A percentile compares a stretch with the other conserved stretches of the same genome.
Evolutionary conservation across 2,329 filamentous ascomycete species (phyloP).

Genomic region (Laburnicola sp.): DNA sequence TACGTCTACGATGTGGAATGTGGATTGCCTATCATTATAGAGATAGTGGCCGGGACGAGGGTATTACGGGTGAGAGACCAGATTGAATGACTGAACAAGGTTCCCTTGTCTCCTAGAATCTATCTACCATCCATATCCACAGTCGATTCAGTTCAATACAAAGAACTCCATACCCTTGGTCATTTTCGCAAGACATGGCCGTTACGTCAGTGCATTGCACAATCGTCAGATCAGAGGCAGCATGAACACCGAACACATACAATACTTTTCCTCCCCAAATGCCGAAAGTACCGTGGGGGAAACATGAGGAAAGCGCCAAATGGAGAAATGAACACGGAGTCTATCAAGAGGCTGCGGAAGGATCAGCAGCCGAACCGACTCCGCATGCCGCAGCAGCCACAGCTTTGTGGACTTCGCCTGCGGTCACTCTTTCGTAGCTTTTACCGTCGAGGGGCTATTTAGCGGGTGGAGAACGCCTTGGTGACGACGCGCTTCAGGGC

Average conservation of each 20-base stretch:
- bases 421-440: slow-evolving; percentile 21
- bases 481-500: slow-evolving; percentile 96
- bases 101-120: neutral
- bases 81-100: slow-evolving; percentile 1
- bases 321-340: slow-evolving; percentile 38
- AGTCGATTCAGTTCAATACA: slow-evolving; percentile 4
- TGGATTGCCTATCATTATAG: too few relatives aligned
- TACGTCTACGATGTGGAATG: too few relatives aligned
- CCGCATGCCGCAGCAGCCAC: slow-evolving; percentile 21
- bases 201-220: slow-evolving; percentile 16
- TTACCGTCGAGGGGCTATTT: slow-evolving; percentile 43
- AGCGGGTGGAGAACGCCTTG: slow-evolving; percentile 95
- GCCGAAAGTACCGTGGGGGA: slow-evolving; percentile 19
- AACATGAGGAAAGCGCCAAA: slow-evolving; percentile 23
- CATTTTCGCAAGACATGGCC: slow-evolving; percentile 13
- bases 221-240: slow-evolving; percentile 17
- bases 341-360: slow-evolving; percentile 41
- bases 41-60: too few relatives aligned
- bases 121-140: slow-evolving; percentile 9
- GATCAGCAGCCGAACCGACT: slow-evolving; percentile 26
- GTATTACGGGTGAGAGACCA: too few relatives aligned
- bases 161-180: slow-evolving; percentile 8
- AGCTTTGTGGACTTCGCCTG: slow-evolving; percentile 35
- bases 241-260: slow-evolving; percentile 13
- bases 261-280: slow-evolving; percentile 21